A percentile compares a stretch with the other conserved stretches of the same genome.
Evolutionary conservation across 176 grass and related monocot genomes (phyloP).

Genomic region (Urochloa ruziziensis): DNA sequence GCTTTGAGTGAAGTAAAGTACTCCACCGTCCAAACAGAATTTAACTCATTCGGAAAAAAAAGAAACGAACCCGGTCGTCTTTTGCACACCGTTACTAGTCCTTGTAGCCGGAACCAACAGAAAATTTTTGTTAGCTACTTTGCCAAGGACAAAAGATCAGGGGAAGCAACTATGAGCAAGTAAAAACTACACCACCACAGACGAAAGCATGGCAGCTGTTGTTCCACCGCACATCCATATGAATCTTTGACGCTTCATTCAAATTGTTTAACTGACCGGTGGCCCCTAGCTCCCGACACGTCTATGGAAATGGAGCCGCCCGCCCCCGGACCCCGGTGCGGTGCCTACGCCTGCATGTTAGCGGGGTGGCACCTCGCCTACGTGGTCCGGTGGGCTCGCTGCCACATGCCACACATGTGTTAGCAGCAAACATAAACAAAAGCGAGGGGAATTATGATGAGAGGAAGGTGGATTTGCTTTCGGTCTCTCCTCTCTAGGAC

Average conservation of each 20-base stretch:
- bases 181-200: no score
- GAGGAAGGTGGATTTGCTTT: conserved; percentile 10
- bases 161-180: no score
- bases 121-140: no score
- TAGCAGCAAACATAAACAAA: background rate
- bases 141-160: no score
- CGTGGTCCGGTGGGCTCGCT: background rate
- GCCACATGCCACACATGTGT: background rate
- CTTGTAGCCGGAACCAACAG: no score
- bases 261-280: no score
- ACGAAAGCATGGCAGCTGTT: no score
- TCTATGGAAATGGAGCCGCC: background rate
- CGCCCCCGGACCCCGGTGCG: background rate
- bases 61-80: background rate
- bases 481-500: background rate
- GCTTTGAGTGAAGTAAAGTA: background rate
- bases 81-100: background rate
- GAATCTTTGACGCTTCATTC: no score
- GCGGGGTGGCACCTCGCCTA: background rate
- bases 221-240: no score
- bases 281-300: background rate
- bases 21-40: background rate
- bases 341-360: background rate
- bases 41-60: background rate
- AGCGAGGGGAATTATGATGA: background rate